Base-by-base conservation (phyloP, 345 rosid species). In the Cochlearia excelsa region DNA sequence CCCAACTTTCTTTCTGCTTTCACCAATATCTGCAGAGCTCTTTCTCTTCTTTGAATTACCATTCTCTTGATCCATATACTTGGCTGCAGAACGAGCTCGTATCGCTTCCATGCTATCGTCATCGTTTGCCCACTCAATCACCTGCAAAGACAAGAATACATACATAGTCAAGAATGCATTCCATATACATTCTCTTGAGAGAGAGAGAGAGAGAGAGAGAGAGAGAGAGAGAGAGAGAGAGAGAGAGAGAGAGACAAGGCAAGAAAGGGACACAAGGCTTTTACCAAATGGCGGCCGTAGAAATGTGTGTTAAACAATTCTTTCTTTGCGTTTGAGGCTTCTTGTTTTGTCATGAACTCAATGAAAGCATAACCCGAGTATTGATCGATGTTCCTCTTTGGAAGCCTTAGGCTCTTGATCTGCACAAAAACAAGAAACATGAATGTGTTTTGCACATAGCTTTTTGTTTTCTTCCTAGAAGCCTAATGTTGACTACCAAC, bases 241-340 rank as follows among this genome's bases (percentile, higher is more conserved):
- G 27, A 42, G 46, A 11, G 47, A 44, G 28, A 23, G 59, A 40
- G 39, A 45, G 4, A 3, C 1, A 2, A 5, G 6, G 7, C 1
- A 1, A 5, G 6, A 35, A 5, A 35, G 35, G 3, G 5, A 3
- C 3, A 35, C 7, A 35, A 35, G 6, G 6, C 6, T 1, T 5
- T 35, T 79, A 92, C 99, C 90, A 87, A 70, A 74, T 82, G 97
- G 47, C 97, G 88, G 45, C 95, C 97, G 23, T 89, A 87, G 11
- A 89, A 72, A 79, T 89, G 97, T 59, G 95, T 89, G 76, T 66
- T 82, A 30, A 90, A 71, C 58, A 85, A 85, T 40, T 90, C 77
- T 44, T 84, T 61, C 48, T 79, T 67, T 27, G 97, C 96, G 69
- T 82, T 93, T 59, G 72, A 78, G 2, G 95, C 88, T 72, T 93